Evolutionary conservation across 306 rosid genomes (phyloP).

Genomic region (Alnus glutinosa): DNA sequence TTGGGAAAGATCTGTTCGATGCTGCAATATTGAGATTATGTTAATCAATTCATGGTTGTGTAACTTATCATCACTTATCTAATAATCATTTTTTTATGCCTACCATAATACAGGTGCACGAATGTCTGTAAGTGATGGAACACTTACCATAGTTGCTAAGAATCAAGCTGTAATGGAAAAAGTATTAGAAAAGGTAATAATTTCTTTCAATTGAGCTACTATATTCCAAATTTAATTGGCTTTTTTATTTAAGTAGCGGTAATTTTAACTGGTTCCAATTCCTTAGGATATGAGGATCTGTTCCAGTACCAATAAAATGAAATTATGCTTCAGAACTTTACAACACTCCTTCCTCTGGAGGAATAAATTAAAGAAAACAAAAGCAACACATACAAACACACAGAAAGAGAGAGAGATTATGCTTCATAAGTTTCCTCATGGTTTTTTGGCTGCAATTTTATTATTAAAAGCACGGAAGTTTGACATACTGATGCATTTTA

Average conservation of each 20-base stretch:
- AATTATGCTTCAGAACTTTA: background rate
- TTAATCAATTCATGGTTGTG: conserved; percentile 1
- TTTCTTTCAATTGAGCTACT: conserved; percentile 19
- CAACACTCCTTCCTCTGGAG: background rate
- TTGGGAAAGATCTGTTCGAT: background rate
- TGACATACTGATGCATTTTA: too few species aligned
- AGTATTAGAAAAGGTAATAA: conserved; percentile 73
- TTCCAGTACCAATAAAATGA: background rate
- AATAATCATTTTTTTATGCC: conserved; percentile 28
- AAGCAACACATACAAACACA: background rate
- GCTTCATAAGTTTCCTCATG: background rate
- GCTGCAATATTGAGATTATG: conserved; percentile 2
- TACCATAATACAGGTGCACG: conserved; percentile 67
- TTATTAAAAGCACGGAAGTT: too few species aligned
- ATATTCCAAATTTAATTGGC: background rate
- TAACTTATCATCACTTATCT: conserved; percentile 3
- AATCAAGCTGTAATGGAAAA: conserved; percentile 78
- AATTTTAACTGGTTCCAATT: conserved; percentile 3
- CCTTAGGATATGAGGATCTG: background rate
- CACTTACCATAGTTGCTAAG: conserved; percentile 82
- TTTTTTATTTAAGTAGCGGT: background rate
- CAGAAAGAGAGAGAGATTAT: background rate
- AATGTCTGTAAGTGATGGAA: conserved; percentile 81
- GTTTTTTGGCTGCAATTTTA: too few species aligned
- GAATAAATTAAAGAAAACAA: background rate